Evolutionary conservation across 2,329 filamentous ascomycete genomes (phyloP), one percentile per base, ranked within the genome.

Genomic region (Talaromyces amestolkiae): DNA sequence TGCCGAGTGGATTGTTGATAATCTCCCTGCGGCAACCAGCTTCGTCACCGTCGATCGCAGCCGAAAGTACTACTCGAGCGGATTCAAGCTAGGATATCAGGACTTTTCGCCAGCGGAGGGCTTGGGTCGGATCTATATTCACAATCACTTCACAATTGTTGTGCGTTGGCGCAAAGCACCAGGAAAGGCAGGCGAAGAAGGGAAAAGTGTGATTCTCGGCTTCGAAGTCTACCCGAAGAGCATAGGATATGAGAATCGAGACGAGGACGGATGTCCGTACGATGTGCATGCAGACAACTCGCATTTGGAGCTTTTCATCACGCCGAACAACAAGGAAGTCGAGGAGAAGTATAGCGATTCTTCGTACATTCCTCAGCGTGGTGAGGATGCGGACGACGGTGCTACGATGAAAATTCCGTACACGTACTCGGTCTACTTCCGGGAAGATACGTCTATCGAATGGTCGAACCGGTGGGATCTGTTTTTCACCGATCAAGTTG

Each of bases 1-100:
- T n/a, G 89, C 89, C 1, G 92, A 96, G 77, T 96, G 92, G 93
- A 96, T 96, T 70, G 90, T 95, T 69, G 92, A 97, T 77, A 96
- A 96, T 72, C 83, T 97, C 10, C 92, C 93, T 1, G 92, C 92
- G 7, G 92, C 92, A 41, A 96, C 92, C 9, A 93, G 89, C 76
- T 96, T 96, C 73, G 90, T 95, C 33, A 94, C 91, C 0, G 89
- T 91, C 41, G 92, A 96, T 77, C 92, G 92, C 80, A 88, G 86
- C 56, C 85, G 87, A 72, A 96, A 93, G 77, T 96, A 96, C 81
- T 96, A 96, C 75, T 91, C 92, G 13, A 88, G 92, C 1, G 93
- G 93, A 1, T 96, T 96, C 83, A 96, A 95, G 79, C 83, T 96
- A 65, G 93, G 92, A 7, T 92, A 91, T 71, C 87, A 87, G 70